These are phyloP conservation scores for Paraconiothyrium brasiliense DNA, from an alignment of 2,329 filamentous ascomycete species.

Conservation along the genomic window DNA sequence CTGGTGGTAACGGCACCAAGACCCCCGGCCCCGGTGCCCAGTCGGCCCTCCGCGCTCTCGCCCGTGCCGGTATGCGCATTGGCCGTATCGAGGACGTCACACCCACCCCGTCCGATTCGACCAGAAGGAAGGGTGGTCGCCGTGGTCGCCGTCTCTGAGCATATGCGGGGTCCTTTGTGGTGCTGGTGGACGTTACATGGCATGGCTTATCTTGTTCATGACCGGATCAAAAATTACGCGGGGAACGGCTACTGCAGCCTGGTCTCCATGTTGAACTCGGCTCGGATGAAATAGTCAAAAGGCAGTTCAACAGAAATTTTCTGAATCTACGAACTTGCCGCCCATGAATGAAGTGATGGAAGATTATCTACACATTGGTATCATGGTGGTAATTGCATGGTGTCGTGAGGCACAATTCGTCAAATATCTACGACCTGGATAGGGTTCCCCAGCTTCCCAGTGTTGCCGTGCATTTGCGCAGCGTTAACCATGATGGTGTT, in stretches of 20 bases:
- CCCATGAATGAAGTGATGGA: slow-evolving; percentile 36
- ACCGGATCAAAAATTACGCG: slow-evolving; percentile 49
- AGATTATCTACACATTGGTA: slow-evolving; percentile 42
- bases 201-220: slow-evolving; percentile 47
- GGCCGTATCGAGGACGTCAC: slow-evolving; percentile 99
- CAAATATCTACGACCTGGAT: slow-evolving; percentile 54
- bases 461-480: slow-evolving; percentile 61
- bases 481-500: slow-evolving; percentile 69
- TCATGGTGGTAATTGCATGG: slow-evolving; percentile 31
- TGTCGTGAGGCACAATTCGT: slow-evolving; percentile 33
- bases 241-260: slow-evolving; percentile 50
- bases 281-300: slow-evolving; percentile 40
- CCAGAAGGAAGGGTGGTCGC: slow-evolving; percentile 99
- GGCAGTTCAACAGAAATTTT: slow-evolving; percentile 52
- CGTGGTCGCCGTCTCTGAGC: slow-evolving; percentile 99
- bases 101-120: slow-evolving; percentile 98
- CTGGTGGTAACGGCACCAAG: slow-evolving; percentile 99
- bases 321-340: slow-evolving; percentile 35
- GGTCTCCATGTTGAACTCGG: slow-evolving; percentile 53
- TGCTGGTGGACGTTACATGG: slow-evolving; percentile 42
- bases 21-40: slow-evolving; percentile 98
- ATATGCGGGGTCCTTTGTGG: slow-evolving; percentile 53
- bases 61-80: slow-evolving; percentile 99
- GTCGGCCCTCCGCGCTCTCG: slow-evolving; percentile 97
- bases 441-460: slow-evolving; percentile 58